phyloP scores from a whole-genome alignment of 2,329 filamentous ascomycete species.

The Neopestalotiopsis rosae region DNA sequence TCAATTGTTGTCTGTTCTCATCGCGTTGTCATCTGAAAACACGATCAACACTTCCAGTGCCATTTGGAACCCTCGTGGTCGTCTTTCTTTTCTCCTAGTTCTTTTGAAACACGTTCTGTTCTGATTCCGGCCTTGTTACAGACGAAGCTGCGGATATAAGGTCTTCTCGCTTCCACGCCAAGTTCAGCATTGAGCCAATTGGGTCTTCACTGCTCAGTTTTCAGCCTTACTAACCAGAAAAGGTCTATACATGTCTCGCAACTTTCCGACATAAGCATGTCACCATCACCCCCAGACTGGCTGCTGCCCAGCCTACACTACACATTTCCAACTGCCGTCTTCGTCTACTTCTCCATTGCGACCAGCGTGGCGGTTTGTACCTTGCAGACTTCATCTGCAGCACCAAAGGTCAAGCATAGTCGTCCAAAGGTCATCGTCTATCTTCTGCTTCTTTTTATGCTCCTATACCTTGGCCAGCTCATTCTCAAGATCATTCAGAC shows the following conservation, averaged over 20 bases:
- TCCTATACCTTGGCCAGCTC: conserved; percentile 55
- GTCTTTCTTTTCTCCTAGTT: neutral
- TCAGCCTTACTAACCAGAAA: neutral
- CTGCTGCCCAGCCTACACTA: conserved; percentile 59
- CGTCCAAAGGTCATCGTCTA: conserved; percentile 49
- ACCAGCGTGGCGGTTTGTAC: conserved; percentile 57
- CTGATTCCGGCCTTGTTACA: neutral
- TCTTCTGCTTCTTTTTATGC: conserved; percentile 48
- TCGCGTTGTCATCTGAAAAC: neutral
- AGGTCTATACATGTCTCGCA: neutral
- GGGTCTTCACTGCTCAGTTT: neutral
- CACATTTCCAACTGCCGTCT: conserved; percentile 60
- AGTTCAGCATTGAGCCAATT: neutral
- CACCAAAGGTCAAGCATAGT: conserved; percentile 40
- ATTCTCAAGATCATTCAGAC: conserved; percentile 43
- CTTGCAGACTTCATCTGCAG: conserved; percentile 51
- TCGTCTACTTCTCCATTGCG: conserved; percentile 61
- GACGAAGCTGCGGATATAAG: neutral
- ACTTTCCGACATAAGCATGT: conserved; percentile 2
- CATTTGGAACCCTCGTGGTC: neutral
- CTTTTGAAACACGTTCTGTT: neutral
- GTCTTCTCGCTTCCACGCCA: neutral
- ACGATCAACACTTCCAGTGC: neutral
- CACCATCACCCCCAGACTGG: conserved; percentile 16
- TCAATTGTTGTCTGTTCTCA: neutral